Evolutionary conservation across 169 alveolate species (phyloP).

Genomic region (Plasmodium yoelii): DNA sequence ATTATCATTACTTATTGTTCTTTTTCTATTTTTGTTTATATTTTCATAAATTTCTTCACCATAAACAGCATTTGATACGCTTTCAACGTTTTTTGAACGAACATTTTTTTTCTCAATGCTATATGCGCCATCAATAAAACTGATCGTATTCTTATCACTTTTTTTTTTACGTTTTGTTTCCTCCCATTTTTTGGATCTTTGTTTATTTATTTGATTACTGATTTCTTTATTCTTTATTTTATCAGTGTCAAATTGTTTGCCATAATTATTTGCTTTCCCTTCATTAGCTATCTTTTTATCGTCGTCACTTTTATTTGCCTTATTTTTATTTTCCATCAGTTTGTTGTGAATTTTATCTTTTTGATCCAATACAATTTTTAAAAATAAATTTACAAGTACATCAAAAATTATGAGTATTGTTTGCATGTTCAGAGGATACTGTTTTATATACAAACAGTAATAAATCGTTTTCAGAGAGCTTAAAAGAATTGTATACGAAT

Average conservation of each 20-base stretch:
- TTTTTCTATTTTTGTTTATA: no score
- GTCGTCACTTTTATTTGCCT: neutral
- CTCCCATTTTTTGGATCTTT: neutral
- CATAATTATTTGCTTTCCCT: neutral
- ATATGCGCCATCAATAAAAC: no score
- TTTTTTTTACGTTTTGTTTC: neutral
- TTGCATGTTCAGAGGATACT: slow-evolving; percentile 42
- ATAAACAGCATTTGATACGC: no score
- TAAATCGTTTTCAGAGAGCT: slow-evolving; percentile 29
- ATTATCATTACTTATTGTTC: no score
- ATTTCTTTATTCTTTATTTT: neutral
- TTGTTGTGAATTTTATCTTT: slow-evolving; percentile 23
- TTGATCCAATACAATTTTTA: slow-evolving; percentile 53
- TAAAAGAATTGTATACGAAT: slow-evolving; percentile 32
- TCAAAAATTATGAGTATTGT: slow-evolving; percentile 25
- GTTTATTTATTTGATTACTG: neutral
- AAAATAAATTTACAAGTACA: slow-evolving; percentile 23
- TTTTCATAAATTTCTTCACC: no score
- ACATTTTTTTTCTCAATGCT: no score
- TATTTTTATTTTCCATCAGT: neutral
- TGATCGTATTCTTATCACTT: no score
- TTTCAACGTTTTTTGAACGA: no score
- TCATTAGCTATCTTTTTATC: neutral
- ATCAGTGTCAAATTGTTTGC: neutral
- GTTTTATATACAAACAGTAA: slow-evolving; percentile 18